These are phyloP conservation scores for Candida methanosorbosa DNA, from an alignment of 805 yeast species.

Conservation along the genomic window DNA sequence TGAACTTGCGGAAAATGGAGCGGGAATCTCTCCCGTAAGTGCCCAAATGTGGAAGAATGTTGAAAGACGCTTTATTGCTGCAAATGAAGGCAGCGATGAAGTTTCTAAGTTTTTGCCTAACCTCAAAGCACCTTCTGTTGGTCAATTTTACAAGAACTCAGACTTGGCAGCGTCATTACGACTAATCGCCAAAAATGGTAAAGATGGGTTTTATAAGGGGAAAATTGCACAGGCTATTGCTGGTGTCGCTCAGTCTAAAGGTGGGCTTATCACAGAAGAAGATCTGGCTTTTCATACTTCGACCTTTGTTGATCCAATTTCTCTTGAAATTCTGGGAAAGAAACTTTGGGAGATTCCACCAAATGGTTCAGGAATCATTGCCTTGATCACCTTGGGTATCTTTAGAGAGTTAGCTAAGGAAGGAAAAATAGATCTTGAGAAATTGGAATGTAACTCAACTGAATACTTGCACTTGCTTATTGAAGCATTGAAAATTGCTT, in stretches of 20 bases:
- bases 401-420: conserved; percentile 43
- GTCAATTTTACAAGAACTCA: conserved; percentile 47
- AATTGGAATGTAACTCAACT: conserved; percentile 53
- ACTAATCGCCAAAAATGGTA: conserved; percentile 46
- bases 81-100: conserved; percentile 7
- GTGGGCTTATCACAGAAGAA: conserved; percentile 45
- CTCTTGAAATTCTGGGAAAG: conserved; percentile 40
- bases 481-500: conserved; percentile 64
- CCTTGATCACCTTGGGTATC: conserved; percentile 60
- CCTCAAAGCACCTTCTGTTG: conserved; percentile 43
- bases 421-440: conserved; percentile 33
- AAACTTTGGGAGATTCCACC: conserved; percentile 80
- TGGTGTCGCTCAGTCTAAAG: conserved; percentile 37
- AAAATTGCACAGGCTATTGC: conserved; percentile 60
- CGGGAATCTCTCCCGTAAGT: conserved; percentile 53
- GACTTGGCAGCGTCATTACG: conserved; percentile 45
- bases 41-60: conserved; percentile 39
- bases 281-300: conserved; percentile 55
- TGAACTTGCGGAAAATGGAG: conserved; percentile 61
- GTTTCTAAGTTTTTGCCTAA: conserved; percentile 28
- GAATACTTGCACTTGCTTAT: conserved; percentile 63
- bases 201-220: conserved; percentile 62
- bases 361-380: conserved; percentile 75
- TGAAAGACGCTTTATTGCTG: conserved; percentile 29
- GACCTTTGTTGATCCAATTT: conserved; percentile 58